Percentiles rank a stretch among this genome's conserved stretches.
These are phyloP conservation scores for Simmondsia chinensis DNA, from an alignment of 148 eudicot species.

Conservation along the genomic window DNA sequence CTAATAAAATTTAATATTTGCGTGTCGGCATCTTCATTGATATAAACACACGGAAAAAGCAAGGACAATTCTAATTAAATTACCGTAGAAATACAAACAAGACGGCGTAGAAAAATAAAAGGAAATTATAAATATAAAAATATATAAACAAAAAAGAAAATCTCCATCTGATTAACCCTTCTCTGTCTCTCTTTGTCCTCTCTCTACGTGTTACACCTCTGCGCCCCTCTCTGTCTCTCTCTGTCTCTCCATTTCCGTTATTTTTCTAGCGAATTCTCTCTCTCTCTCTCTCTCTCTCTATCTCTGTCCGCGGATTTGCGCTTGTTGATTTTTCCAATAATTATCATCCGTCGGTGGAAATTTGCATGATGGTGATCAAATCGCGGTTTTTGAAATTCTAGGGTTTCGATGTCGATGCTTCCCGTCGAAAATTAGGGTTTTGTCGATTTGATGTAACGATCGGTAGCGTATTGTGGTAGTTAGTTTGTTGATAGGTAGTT, in stretches of 20 bases:
- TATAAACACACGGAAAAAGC: too few relatives aligned
- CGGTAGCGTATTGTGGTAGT: neutral
- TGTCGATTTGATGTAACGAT: slow-evolving; percentile 4
- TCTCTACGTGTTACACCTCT: too few relatives aligned
- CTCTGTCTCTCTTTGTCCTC: neutral
- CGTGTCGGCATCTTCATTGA: too few relatives aligned
- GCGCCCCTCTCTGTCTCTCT: slow-evolving; percentile 1
- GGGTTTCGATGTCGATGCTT: slow-evolving; percentile 12
- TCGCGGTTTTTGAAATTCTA: slow-evolving; percentile 10
- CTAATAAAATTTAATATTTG: too few relatives aligned
- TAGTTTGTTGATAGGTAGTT: slow-evolving; percentile 12
- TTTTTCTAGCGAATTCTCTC: slow-evolving; percentile 5
- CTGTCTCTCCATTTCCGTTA: slow-evolving; percentile 9
- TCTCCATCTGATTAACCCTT: too few relatives aligned
- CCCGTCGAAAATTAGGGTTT: slow-evolving; percentile 18
- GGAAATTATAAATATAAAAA: too few relatives aligned
- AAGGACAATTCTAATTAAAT: too few relatives aligned
- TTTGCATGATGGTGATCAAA: slow-evolving; percentile 7
- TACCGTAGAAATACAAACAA: too few relatives aligned
- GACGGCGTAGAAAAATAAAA: too few relatives aligned
- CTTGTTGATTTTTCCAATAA: neutral
- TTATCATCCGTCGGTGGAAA: neutral
- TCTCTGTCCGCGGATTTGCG: slow-evolving; percentile 7
- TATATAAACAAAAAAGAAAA: too few relatives aligned
- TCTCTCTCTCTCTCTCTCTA: slow-evolving; percentile 3